Conservation (phyloP, 345 rosid species). For the Euphorbia peplus region DNA sequence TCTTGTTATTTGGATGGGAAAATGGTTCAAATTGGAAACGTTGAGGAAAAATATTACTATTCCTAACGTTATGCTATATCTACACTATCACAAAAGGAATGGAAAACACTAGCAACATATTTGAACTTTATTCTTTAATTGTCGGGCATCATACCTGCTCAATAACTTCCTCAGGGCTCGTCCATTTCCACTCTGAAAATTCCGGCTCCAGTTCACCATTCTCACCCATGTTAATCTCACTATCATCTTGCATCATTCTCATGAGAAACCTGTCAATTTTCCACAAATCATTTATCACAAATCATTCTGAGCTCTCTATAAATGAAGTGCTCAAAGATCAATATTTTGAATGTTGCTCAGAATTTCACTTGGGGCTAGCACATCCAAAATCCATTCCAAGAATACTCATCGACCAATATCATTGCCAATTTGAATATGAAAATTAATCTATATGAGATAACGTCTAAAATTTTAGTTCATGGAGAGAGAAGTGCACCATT, state of each 20-base stretch:
- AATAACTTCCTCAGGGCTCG: constrained; percentile 70
- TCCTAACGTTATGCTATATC: too few species aligned
- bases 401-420: not conserved
- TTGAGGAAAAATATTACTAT: too few species aligned
- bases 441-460: not conserved
- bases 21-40: too few species aligned
- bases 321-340: not conserved
- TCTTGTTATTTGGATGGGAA: too few species aligned
- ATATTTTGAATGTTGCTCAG: not conserved
- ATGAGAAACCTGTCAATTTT: constrained; percentile 66
- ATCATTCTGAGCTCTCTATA: not conserved
- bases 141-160: constrained; percentile 50
- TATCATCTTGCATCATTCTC: constrained; percentile 66
- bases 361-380: not conserved
- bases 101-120: too few species aligned
- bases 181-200: constrained; percentile 98
- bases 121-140: too few species aligned
- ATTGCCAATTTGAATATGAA: not conserved
- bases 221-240: constrained; percentile 69
- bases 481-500: constrained; percentile 50
- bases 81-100: too few species aligned
- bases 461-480: not conserved
- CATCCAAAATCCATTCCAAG: not conserved
- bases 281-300: not conserved
- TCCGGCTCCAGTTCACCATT: constrained; percentile 75